A percentile compares a stretch with the other conserved stretches of the same genome.
These are phyloP conservation scores for Aspergillus fructus DNA, from an alignment of 2,329 filamentous ascomycete genomes.

Conservation along the genomic window DNA sequence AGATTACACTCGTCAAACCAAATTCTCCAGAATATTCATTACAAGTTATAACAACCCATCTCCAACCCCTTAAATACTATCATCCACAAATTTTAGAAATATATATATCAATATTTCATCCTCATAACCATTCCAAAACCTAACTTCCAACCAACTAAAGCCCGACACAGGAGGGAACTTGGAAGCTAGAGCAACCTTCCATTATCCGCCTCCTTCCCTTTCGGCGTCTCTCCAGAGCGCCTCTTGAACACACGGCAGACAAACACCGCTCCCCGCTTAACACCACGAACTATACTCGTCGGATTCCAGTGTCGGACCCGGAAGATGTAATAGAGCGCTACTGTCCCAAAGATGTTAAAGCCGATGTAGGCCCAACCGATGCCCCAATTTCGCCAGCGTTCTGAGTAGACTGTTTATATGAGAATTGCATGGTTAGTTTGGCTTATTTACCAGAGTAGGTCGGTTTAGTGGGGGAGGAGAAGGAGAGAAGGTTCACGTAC, in stretches of 20 bases:
- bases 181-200: conserved; percentile 20
- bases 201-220: conserved; percentile 32
- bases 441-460: neutral
- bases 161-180: neutral
- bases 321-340: conserved; percentile 55
- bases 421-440: conserved; percentile 2
- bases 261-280: conserved; percentile 21
- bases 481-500: conserved; percentile 18
- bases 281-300: conserved; percentile 26
- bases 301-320: conserved; percentile 45
- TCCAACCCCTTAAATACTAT: neutral
- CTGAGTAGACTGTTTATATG: conserved; percentile 44
- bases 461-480: neutral
- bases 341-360: conserved; percentile 58
- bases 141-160: neutral
- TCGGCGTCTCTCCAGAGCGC: conserved; percentile 29
- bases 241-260: conserved; percentile 33
- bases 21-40: neutral
- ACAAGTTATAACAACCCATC: neutral
- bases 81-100: neutral
- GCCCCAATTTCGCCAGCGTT: conserved; percentile 70
- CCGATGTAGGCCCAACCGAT: conserved; percentile 60
- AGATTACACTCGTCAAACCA: neutral
- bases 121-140: neutral
- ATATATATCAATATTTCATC: neutral